Conservation (phyloP, 352 stramenopile genomes). For the Blastocystis sp. region DNA sequence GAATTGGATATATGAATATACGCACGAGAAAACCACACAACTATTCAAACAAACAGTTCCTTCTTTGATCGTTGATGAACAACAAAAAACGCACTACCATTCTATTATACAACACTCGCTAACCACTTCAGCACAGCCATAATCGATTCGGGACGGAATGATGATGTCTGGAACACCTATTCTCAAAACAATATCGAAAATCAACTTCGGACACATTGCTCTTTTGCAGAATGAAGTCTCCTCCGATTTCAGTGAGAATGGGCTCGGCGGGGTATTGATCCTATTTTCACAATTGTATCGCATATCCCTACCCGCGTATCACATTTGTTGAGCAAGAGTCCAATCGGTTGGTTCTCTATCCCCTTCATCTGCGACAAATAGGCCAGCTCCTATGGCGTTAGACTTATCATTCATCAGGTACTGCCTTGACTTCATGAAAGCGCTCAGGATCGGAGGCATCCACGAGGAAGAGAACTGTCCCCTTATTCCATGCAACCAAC, state of each 20-base stretch:
- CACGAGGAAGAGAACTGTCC: conserved; percentile 40
- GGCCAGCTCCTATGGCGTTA: conserved; percentile 7
- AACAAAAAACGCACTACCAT: too few relatives aligned
- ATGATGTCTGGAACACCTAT: conserved; percentile 53
- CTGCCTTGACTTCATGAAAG: conserved; percentile 32
- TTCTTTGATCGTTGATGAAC: neutral
- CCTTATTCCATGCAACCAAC: neutral
- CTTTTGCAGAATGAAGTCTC: neutral
- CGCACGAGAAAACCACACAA: too few relatives aligned
- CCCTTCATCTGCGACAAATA: neutral
- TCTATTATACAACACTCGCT: conserved; percentile 1
- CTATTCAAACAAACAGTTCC: neutral
- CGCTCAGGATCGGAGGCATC: conserved; percentile 19
- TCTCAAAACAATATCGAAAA: neutral
- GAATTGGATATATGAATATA: too few relatives aligned
- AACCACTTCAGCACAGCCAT: conserved; percentile 16
- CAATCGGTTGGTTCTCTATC: conserved; percentile 11
- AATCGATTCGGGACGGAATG: neutral
- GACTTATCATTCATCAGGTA: neutral
- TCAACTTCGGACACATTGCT: neutral
- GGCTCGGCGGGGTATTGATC: neutral
- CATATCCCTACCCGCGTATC: neutral
- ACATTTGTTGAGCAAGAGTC: conserved; percentile 34
- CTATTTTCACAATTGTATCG: neutral
- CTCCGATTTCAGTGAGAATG: neutral